Evolutionary conservation across 352 stramenopile species (phyloP).

Genomic region (Pythium rishiriense): DNA sequence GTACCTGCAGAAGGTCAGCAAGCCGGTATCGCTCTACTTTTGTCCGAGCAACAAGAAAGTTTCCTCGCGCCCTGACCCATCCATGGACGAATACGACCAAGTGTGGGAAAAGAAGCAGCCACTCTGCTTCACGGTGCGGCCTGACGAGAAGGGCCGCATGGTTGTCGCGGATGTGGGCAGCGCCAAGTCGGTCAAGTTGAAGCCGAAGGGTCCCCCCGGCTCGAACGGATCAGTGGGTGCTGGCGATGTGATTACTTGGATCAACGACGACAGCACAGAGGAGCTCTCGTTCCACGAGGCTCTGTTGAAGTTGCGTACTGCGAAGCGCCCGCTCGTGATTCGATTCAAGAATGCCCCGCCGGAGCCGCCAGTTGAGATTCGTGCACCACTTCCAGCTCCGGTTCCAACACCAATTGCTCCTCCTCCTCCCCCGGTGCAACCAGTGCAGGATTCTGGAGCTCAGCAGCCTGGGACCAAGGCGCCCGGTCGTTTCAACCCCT

Average conservation of each 20-base stretch:
- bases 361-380: constrained; percentile 36
- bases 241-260: constrained; percentile 74
- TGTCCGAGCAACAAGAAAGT: constrained; percentile 81
- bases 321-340: constrained; percentile 81
- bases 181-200: constrained; percentile 87
- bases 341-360: constrained; percentile 77
- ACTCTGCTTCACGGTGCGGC: constrained; percentile 79
- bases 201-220: constrained; percentile 50
- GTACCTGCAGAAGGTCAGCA: constrained; percentile 86
- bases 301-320: constrained; percentile 80
- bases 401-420: constrained; percentile 10
- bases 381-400: constrained; percentile 15
- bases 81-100: constrained; percentile 81
- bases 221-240: constrained; percentile 53
- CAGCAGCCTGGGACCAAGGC: constrained; percentile 9
- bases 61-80: constrained; percentile 64
- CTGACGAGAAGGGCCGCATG: constrained; percentile 63
- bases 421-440: constrained; percentile 6
- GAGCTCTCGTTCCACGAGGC: constrained; percentile 81
- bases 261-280: constrained; percentile 79
- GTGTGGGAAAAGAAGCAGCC: constrained; percentile 90
- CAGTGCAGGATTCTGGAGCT: background rate
- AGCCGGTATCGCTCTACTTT: constrained; percentile 84
- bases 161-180: constrained; percentile 79
- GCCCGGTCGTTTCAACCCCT: constrained; percentile 28